Evolutionary conservation across 2,329 filamentous ascomycete species (phyloP).

Genomic region (Leptographium flavum): DNA sequence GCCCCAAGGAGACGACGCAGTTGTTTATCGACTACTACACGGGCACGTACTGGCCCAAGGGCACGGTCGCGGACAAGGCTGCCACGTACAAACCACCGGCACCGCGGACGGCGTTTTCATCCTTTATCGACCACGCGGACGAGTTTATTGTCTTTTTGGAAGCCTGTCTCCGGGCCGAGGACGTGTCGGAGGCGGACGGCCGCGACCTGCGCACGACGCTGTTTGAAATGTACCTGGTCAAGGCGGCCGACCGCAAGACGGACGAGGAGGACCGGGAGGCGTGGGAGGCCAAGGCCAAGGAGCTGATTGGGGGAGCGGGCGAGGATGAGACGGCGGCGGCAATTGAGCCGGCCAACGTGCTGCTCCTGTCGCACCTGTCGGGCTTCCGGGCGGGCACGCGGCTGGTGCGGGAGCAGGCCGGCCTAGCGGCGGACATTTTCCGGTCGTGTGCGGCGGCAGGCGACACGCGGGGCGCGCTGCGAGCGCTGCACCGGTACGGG

Average conservation of each 20-base stretch:
- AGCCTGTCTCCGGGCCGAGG: slow-evolving; percentile 61
- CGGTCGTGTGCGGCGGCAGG: slow-evolving; percentile 86
- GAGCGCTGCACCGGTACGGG: slow-evolving; percentile 81
- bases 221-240: slow-evolving; percentile 96
- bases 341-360: slow-evolving; percentile 88
- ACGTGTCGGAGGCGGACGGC: slow-evolving; percentile 59
- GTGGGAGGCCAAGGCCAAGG: slow-evolving; percentile 87
- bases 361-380: slow-evolving; percentile 82
- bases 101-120: slow-evolving; percentile 83
- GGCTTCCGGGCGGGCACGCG: slow-evolving; percentile 83
- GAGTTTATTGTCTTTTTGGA: slow-evolving; percentile 90
- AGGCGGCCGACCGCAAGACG: slow-evolving; percentile 64
- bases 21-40: slow-evolving; percentile 94
- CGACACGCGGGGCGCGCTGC: slow-evolving; percentile 82
- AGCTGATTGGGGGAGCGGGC: slow-evolving; percentile 41
- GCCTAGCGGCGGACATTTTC: slow-evolving; percentile 88
- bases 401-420: slow-evolving; percentile 85
- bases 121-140: slow-evolving; percentile 85
- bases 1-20: slow-evolving; percentile 65
- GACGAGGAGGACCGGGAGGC: slow-evolving; percentile 51
- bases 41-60: slow-evolving; percentile 63
- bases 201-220: slow-evolving; percentile 85
- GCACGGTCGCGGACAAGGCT: slow-evolving; percentile 20
- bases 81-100: slow-evolving; percentile 59
- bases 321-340: slow-evolving; percentile 54